Percentiles rank a stretch among this genome's conserved stretches.
Evolutionary conservation across 2,329 filamentous ascomycete genomes (phyloP).

Genomic region (Trichoderma hamatum): DNA sequence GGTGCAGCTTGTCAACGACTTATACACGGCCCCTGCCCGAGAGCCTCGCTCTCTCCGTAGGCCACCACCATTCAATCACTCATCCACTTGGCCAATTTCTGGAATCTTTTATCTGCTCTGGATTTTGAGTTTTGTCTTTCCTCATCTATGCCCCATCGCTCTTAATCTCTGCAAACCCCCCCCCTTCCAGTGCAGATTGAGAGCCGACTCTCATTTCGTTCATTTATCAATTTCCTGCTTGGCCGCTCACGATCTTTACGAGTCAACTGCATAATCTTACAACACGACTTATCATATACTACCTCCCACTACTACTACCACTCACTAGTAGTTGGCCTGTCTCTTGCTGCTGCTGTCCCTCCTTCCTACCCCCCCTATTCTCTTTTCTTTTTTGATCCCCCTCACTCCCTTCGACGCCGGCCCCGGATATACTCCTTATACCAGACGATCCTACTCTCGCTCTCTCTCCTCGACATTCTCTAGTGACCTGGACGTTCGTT

Average conservation of each 20-base stretch:
- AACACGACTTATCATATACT: constrained; percentile 9
- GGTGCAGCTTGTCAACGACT: constrained; percentile 19
- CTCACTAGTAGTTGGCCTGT: constrained; percentile 18
- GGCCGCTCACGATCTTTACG: constrained; percentile 25
- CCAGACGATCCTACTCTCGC: constrained; percentile 1
- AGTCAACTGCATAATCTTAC: constrained; percentile 16
- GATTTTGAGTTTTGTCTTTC: background rate
- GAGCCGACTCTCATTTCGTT: constrained; percentile 25
- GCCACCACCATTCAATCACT: constrained; percentile 18
- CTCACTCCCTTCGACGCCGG: background rate
- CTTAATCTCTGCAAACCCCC: constrained; percentile 17
- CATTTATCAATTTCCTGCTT: constrained; percentile 16
- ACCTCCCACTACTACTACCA: background rate
- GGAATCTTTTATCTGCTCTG: constrained; percentile 8
- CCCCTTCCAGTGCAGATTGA: constrained; percentile 3
- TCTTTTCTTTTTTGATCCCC: background rate
- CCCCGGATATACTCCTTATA: constrained; percentile 10
- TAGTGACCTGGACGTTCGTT: constrained; percentile 1
- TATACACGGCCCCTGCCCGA: constrained; percentile 25
- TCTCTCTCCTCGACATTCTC: background rate
- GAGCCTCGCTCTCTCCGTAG: constrained; percentile 26
- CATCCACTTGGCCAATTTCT: constrained; percentile 20
- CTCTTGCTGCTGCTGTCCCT: constrained; percentile 12
- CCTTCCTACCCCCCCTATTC: constrained; percentile 3
- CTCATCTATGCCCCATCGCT: constrained; percentile 21